Base-by-base conservation (phyloP, 208 protist genomes). In the Naegleria fowleri region DNA sequence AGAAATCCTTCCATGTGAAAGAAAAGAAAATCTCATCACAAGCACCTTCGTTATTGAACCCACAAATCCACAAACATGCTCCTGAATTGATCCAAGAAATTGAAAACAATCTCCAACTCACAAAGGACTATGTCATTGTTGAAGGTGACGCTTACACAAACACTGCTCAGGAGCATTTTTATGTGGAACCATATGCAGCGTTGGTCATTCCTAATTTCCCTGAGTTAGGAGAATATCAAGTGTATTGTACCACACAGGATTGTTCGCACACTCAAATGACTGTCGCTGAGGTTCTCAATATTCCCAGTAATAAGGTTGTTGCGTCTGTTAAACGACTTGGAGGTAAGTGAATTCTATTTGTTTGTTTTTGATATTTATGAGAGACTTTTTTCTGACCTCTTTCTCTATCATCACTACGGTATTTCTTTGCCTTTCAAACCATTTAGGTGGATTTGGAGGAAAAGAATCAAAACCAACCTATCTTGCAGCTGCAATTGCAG, bases 401-500 rank as follows among this genome's bases (percentile, higher is more conserved):
- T n/a, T n/a, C n/a, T n/a, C n/a, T n/a, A n/a, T n/a, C n/a, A n/a
- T n/a, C n/a, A n/a, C n/a, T n/a, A n/a, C n/a, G n/a, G n/a, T n/a
- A n/a, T n/a, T n/a, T n/a, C n/a, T n/a, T n/a, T n/a, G n/a, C n/a
- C n/a, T n/a, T n/a, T n/a, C n/a, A n/a, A n/a, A n/a, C n/a, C n/a
- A n/a, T n/a, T n/a, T n/a, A 90, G 97, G 97, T 85, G 96, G 96
- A n/a, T 98, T 98, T 92, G 97, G 97, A 91, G 97, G 97, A 16
- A 98, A 98, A 93, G 95, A 98, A 90, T 94, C 97, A 16, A 91
- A 93, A 36, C 91, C 91, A n/a, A 91, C 92, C 13, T 91, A 92
- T 41, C 11, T 59, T 39, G 6, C 41, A 39, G 40, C 85, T 39
- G 85, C 41, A 51, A 25, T n/a, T 19, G 94, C 96, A 6, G 91